These are phyloP conservation scores for Cordyceps cicadae DNA, from an alignment of 2,329 filamentous ascomycete species.

Conservation along the genomic window DNA sequence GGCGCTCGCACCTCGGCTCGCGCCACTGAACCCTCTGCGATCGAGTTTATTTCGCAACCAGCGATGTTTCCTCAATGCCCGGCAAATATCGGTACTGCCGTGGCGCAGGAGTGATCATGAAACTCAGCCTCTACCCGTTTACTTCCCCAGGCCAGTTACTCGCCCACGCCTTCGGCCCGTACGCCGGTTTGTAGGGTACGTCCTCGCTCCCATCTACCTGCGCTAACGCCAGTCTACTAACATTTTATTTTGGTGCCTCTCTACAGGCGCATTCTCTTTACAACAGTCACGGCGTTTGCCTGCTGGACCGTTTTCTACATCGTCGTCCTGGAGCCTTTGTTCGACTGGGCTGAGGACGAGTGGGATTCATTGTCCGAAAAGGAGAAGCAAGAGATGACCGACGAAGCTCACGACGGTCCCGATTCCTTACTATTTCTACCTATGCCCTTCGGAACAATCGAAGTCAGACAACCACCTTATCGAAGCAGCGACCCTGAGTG, in stretches of 20 bases:
- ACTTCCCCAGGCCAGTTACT: constrained; percentile 21
- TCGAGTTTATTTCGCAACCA: constrained; percentile 17
- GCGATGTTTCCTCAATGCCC: constrained; percentile 15
- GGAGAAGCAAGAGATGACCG: constrained; percentile 33
- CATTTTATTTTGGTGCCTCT: neutral
- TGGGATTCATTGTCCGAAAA: constrained; percentile 34
- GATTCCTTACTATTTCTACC: constrained; percentile 49
- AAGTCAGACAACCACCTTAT: constrained; percentile 42
- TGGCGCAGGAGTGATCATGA: constrained; percentile 21
- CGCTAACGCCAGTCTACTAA: constrained; percentile 1
- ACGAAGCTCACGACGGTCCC: constrained; percentile 34
- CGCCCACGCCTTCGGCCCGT: constrained; percentile 15
- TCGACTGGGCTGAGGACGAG: constrained; percentile 33
- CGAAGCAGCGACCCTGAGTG: constrained; percentile 54
- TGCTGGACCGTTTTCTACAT: constrained; percentile 37
- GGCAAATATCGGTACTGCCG: constrained; percentile 27
- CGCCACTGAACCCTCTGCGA: constrained; percentile 13
- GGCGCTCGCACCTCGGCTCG: constrained; percentile 7
- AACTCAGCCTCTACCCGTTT: constrained; percentile 22
- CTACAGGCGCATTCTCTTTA: constrained; percentile 21
- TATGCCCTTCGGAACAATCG: constrained; percentile 49
- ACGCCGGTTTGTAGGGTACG: constrained; percentile 23
- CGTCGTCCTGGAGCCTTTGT: constrained; percentile 39
- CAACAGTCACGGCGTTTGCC: constrained; percentile 25
- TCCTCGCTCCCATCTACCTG: neutral